phyloP scores from a whole-genome alignment of 371 early-diverging fungal genomes.

The Enteropsectra breve region DNA sequence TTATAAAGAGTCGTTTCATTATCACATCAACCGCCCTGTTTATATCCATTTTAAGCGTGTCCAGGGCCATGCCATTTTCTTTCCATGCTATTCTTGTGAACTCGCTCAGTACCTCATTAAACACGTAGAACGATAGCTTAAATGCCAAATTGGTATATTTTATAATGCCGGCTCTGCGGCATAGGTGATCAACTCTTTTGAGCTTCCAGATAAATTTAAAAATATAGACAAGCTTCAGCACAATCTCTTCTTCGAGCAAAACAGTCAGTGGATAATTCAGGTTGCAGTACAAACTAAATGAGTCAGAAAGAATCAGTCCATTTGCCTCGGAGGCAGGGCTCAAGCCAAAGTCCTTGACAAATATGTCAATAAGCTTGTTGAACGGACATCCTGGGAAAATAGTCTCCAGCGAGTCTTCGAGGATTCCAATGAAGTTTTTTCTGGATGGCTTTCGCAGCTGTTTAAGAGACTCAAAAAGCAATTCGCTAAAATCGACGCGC shows the following conservation, averaged over 20 bases:
- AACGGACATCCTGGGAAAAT: background rate
- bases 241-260: slow-evolving; percentile 33
- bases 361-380: slow-evolving; percentile 31
- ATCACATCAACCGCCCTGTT: slow-evolving; percentile 11
- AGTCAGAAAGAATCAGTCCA: background rate
- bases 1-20: slow-evolving; percentile 16
- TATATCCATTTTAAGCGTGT: background rate
- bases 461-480: slow-evolving; percentile 38
- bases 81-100: background rate
- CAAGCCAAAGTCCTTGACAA: slow-evolving; percentile 28
- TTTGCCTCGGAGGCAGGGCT: slow-evolving; percentile 11
- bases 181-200: slow-evolving; percentile 38
- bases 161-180: slow-evolving; percentile 3
- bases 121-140: slow-evolving; percentile 37
- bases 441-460: slow-evolving; percentile 18
- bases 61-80: background rate
- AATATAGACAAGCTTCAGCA: slow-evolving; percentile 31
- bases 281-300: slow-evolving; percentile 41
- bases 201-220: slow-evolving; percentile 58
- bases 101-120: slow-evolving; percentile 33
- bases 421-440: slow-evolving; percentile 23
- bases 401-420: slow-evolving; percentile 45
- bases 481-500: slow-evolving; percentile 54
- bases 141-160: slow-evolving; percentile 23
- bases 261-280: slow-evolving; percentile 31